phyloP scores from a whole-genome alignment of 2,329 filamentous ascomycete genomes.

The Verruconis gallopava region DNA sequence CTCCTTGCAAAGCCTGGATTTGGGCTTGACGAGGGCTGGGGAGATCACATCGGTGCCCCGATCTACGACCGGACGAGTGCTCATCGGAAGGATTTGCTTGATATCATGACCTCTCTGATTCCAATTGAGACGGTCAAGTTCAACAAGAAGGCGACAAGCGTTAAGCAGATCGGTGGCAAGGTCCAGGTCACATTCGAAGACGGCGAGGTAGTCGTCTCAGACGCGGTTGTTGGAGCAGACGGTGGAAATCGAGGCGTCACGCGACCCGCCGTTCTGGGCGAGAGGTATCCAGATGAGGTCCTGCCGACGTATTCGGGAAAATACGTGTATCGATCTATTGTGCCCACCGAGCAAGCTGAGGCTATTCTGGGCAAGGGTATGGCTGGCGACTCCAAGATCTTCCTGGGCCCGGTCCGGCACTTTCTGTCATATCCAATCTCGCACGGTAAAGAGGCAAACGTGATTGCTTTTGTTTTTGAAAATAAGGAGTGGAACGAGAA shows the following conservation, averaged over 20 bases:
- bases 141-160: conserved; percentile 24
- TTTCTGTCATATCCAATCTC: not conserved
- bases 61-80: conserved; percentile 20
- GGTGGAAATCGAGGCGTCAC: conserved; percentile 35
- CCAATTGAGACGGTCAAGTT: conserved; percentile 30
- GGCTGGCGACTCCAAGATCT: conserved; percentile 32
- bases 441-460: not conserved
- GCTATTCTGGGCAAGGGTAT: conserved; percentile 36
- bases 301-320: conserved; percentile 42
- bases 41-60: conserved; percentile 14
- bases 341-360: conserved; percentile 44
- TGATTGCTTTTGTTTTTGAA: conserved; percentile 13
- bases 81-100: conserved; percentile 37
- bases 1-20: conserved; percentile 32
- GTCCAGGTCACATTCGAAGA: conserved; percentile 30
- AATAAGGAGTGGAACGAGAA: conserved; percentile 11
- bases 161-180: conserved; percentile 18
- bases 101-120: conserved; percentile 35
- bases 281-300: conserved; percentile 28
- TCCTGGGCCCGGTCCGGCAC: conserved; percentile 22
- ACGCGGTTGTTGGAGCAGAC: conserved; percentile 34
- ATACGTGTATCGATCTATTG: conserved; percentile 48
- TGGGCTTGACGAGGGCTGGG: conserved; percentile 25
- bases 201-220: conserved; percentile 28
- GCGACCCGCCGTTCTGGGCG: conserved; percentile 39